Base-by-base conservation (phyloP, 768 basidiomycete species). In the Tylopilus vinaceipallidus region DNA sequence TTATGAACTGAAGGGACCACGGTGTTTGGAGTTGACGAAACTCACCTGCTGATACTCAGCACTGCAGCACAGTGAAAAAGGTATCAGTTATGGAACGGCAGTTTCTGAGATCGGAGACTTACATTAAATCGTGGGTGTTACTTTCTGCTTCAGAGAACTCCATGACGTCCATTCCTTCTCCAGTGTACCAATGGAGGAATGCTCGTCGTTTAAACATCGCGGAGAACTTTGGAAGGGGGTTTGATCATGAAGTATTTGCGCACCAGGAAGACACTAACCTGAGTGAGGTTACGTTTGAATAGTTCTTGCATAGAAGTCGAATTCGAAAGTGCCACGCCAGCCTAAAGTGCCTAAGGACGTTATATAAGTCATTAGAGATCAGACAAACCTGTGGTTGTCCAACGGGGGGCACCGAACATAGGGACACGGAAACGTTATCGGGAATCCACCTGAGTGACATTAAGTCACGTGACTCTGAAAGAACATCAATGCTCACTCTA, bases 151-250 rank as follows among this genome's bases (percentile, higher is more conserved):
- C 91, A 0, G 86, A 79, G 68, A 93, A 91, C 69, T 93, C 81
- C 79, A 76, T 71, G 16, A 78, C 64, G 63, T 94, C 93, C 93
- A 95, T 94, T 36, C 92, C 92, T 66, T 95, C 92, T 12, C 82
- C 87, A 9, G 83, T 88, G 65, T 92, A 94, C 89, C 91, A 93
- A 65, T 94, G 91, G 49, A 95, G 68, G 77, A 90, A 95, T 6
- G 93, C 93, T 38, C 77, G 75, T 26, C 91, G 80, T 64, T 86
- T 89, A 71, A 80, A 94, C 89, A 95, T 93, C 5, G 76, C 70
- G 0, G 79, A 54, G 68, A 91, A 94, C 86, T 91, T 60, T 34
- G 23, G 9, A 38, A 39, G 12, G 17, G 6, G 49, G 33, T 23
- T 57, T 10, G 58, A 38, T 54, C 16, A 42, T 13, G 1, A 5